phyloP scores from a whole-genome alignment of 768 basidiomycete species.

The Lactarius sanguifluus region DNA sequence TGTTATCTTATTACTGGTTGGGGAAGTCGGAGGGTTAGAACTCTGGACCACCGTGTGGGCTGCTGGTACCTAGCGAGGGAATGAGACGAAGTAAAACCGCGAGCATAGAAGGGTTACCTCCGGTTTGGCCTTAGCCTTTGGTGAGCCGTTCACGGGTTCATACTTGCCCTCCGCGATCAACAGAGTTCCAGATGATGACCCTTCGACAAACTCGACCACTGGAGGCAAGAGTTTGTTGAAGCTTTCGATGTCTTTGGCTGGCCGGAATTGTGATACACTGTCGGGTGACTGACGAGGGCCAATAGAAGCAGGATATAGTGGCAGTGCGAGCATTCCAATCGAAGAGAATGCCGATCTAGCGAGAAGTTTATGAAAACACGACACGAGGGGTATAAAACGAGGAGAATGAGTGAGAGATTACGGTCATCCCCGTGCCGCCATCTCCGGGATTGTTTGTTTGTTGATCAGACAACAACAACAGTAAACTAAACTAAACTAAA shows the following conservation, averaged over 20 bases:
- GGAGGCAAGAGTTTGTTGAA: conserved; percentile 79
- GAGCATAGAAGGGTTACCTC: conserved; percentile 43
- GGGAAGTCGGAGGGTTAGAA: conserved; percentile 15
- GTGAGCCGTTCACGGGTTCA: conserved; percentile 73
- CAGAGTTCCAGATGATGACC: conserved; percentile 74
- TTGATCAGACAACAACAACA: conserved; percentile 9
- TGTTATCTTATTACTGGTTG: conserved; percentile 29
- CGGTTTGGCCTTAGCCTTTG: conserved; percentile 46
- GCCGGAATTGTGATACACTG: conserved; percentile 56
- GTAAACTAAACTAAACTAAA: background rate
- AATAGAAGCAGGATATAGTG: conserved; percentile 53
- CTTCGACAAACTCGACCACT: conserved; percentile 81
- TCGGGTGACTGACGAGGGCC: conserved; percentile 56
- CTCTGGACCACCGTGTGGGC: conserved; percentile 2
- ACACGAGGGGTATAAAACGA: background rate
- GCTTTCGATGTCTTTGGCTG: conserved; percentile 67
- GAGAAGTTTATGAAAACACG: background rate
- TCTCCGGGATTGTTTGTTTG: conserved; percentile 12
- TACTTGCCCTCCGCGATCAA: conserved; percentile 75
- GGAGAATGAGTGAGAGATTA: background rate
- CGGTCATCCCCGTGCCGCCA: conserved; percentile 4
- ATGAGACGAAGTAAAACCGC: background rate
- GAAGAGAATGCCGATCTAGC: background rate
- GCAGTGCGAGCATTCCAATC: conserved; percentile 63
- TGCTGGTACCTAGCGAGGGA: conserved; percentile 7